Evolutionary conservation across 495 filamentous ascomycete genomes (phyloP).

Genomic region (Hypoxylon cercidicola): DNA sequence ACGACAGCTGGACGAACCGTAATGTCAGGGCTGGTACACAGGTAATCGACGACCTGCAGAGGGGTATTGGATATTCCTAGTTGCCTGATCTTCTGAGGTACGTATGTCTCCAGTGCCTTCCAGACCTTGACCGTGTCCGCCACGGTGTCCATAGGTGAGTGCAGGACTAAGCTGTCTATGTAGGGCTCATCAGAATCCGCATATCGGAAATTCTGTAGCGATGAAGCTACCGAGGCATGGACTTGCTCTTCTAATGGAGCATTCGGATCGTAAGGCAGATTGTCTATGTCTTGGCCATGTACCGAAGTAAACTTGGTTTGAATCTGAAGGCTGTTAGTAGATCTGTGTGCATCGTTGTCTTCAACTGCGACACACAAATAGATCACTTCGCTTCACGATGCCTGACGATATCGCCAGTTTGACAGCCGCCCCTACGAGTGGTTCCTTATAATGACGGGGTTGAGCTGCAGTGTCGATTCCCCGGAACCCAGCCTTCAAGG

Average conservation of each 20-base stretch:
- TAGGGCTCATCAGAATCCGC: slow-evolving; percentile 61
- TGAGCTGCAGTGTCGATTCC: slow-evolving; percentile 84
- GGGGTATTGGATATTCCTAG: slow-evolving; percentile 79
- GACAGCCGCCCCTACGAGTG: slow-evolving; percentile 74
- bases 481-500: slow-evolving; percentile 75
- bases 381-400: slow-evolving; percentile 65
- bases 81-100: slow-evolving; percentile 68
- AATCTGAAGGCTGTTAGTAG: slow-evolving; percentile 59
- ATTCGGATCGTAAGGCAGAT: slow-evolving; percentile 69
- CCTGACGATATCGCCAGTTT: slow-evolving; percentile 66
- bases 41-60: slow-evolving; percentile 60
- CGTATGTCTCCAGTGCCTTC: slow-evolving; percentile 69
- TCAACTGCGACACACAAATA: slow-evolving; percentile 63
- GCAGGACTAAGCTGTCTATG: slow-evolving; percentile 77
- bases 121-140: slow-evolving; percentile 72
- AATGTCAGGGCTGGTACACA: slow-evolving; percentile 49
- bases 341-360: neutral
- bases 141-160: slow-evolving; percentile 70
- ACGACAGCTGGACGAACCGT: slow-evolving; percentile 65
- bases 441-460: slow-evolving; percentile 80
- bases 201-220: slow-evolving; percentile 70
- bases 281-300: slow-evolving; percentile 66
- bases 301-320: slow-evolving; percentile 84
- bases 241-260: slow-evolving; percentile 68
- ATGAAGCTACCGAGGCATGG: slow-evolving; percentile 70